Percentiles rank a stretch among this genome's conserved stretches.
Evolutionary conservation across 768 basidiomycete species (phyloP).

Genomic region (Leccinum longicurvipes): DNA sequence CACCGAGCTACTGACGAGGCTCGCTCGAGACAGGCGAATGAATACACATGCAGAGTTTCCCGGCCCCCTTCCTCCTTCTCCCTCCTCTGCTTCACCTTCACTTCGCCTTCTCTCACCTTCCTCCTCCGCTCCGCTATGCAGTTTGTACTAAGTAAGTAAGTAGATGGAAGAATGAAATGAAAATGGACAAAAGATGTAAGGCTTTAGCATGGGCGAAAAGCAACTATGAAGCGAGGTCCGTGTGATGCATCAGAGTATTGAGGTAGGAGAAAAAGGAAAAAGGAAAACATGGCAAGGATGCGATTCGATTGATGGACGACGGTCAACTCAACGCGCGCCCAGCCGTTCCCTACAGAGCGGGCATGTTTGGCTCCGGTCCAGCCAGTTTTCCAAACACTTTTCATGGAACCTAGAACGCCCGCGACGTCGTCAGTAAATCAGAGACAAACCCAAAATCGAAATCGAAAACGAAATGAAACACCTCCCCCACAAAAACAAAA

Average conservation of each 20-base stretch:
- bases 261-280: background rate
- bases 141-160: slow-evolving; percentile 5
- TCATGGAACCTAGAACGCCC: slow-evolving; percentile 49
- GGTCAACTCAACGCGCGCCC: slow-evolving; percentile 22
- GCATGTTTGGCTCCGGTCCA: slow-evolving; percentile 57
- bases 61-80: background rate
- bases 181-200: slow-evolving; percentile 4
- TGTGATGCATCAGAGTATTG: background rate
- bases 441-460: background rate
- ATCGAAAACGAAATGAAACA: background rate
- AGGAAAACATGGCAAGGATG: background rate
- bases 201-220: slow-evolving; percentile 10
- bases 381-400: slow-evolving; percentile 60
- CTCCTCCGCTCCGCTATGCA: background rate
- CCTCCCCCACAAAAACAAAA: background rate
- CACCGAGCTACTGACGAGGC: background rate
- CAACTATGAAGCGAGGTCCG: background rate
- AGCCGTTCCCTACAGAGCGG: slow-evolving; percentile 59
- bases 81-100: no score
- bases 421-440: background rate
- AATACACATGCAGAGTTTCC: slow-evolving; percentile 2
- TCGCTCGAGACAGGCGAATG: slow-evolving; percentile 3
- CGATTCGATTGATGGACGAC: background rate
- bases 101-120: background rate
- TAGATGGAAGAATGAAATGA: background rate